Base-by-base conservation (phyloP, 1,284 basidiomycete genomes). In the Rhodotorula sp. region DNA sequence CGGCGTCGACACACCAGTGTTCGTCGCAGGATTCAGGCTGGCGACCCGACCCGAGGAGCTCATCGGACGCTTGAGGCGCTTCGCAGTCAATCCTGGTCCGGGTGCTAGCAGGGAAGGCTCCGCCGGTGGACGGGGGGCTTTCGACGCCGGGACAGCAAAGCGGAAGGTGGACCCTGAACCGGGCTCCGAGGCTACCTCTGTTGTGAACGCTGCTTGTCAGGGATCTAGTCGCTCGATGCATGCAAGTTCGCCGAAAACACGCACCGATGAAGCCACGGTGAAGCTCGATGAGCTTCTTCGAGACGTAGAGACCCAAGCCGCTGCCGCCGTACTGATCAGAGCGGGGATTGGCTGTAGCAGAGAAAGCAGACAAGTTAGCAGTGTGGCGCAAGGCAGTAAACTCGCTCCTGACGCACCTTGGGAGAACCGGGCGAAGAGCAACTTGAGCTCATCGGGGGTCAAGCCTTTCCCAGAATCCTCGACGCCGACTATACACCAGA, bases 251-350 rank as follows among this genome's bases (percentile, higher is more conserved):
- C 33, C n/a, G n/a, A 37, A 37, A 37, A 60, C 62, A 62, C 33
- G 4, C 10, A 42, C 37, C 37, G 33, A 78, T 76, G 60, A 72
- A 69, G 7, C 77, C 77, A 17, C 61, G 56, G 44, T 77, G 76
- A 0, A 77, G 67, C 64, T 76, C 76, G 53, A 77, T 68, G 37
- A 78, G 68, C 42, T 69, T 64, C 60, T 73, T 74, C 14, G 67
- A 70, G 24, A 77, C 73, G 67, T 71, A 77, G 4, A 77, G 66
- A 24, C 76, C 76, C n/a, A 77, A 67, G 24, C 76, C 72, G 4
- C 48, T 57, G 2, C 73, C 74, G 22, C 72, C 68, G 48, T 76
- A 75, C 46, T 72, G 60, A 57, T 72, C 60, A 62, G 51, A 30
- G 29, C 54, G 72, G 3, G 75, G 75, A 14, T 68, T 71, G 10